Evolutionary conservation across 2,329 filamentous ascomycete species (phyloP).

Genomic region (Fusarium sp.): DNA sequence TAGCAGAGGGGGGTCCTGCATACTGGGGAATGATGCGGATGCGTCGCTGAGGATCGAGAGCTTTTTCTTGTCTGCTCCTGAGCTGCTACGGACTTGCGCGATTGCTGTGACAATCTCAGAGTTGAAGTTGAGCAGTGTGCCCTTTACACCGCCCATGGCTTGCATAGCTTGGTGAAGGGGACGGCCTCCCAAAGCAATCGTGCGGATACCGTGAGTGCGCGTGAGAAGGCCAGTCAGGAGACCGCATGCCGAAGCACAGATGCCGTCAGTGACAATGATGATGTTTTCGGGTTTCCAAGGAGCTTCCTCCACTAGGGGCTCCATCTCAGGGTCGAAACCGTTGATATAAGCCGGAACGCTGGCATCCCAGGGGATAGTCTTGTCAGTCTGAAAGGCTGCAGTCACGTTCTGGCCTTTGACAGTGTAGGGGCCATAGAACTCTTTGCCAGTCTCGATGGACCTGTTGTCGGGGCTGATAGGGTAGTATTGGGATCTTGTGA

Average conservation of each 20-base stretch:
- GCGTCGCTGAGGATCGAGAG: constrained; percentile 19
- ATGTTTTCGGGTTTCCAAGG: constrained; percentile 46
- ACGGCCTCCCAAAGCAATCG: constrained; percentile 70
- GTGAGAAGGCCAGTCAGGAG: constrained; percentile 47
- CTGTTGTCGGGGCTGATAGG: constrained; percentile 28
- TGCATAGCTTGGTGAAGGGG: constrained; percentile 68
- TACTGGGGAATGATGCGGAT: constrained; percentile 29
- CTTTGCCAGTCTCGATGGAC: constrained; percentile 35
- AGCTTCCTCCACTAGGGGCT: constrained; percentile 32
- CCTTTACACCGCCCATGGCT: constrained; percentile 74
- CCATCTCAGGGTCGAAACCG: constrained; percentile 31
- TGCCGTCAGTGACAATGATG: constrained; percentile 42
- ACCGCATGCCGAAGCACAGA: constrained; percentile 43
- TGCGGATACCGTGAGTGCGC: constrained; percentile 52
- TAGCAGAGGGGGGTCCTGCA: constrained; percentile 32
- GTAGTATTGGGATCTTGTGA: constrained; percentile 25
- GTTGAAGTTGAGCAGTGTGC: constrained; percentile 51
- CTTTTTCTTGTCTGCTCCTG: constrained; percentile 22
- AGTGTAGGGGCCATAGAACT: constrained; percentile 43
- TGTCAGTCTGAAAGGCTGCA: constrained; percentile 34
- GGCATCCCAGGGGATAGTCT: constrained; percentile 22
- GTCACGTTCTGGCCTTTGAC: constrained; percentile 42
- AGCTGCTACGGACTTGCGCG: constrained; percentile 17
- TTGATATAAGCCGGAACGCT: constrained; percentile 35
- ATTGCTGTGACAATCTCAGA: constrained; percentile 25